Base-by-base conservation (phyloP, 352 stramenopile genomes). In the Phytophthora boehmeriae region DNA sequence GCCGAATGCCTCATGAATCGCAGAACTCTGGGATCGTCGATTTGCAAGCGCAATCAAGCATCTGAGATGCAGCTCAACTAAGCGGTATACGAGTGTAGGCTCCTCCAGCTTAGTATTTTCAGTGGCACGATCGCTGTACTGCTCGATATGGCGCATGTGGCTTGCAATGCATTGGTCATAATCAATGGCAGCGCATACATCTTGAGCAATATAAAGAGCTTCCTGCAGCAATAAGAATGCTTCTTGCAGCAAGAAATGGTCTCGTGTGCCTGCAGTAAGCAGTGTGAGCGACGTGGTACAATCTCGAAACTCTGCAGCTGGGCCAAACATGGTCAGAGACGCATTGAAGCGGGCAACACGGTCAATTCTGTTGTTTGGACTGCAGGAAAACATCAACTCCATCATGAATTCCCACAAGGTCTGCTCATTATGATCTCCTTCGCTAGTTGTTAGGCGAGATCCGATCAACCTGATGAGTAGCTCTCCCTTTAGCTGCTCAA, bases 401-500 rank as follows among this genome's bases (percentile, higher is more conserved):
- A 81, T 17, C 13, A 78, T 44, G 35, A 71, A 81, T 1, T 76
- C 73, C 73, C 71, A 83, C 8, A 78, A 35, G 2, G 27, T 75
- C 16, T 56, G 44, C 1, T 88, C 76, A 27, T 78, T 63, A 34
- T 68, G 52, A 28, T 68, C 58, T 36, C 32, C 53, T 43, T 76
- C 43, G 1, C 69, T 32, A 9, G 56, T 66, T 17, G 66, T 66
- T n/a, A 75, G 46, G 1, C 63, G 63, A 4, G 72, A 63, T 5
- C 69, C 72, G n/a, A 89, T 32, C 22, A 85, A 46, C 11, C 54
- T 61, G 5, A 75, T 75, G 17, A 90, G 67, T 16, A 90, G 62
- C 41, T 82, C 71, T 42, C 70, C 77, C 63, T 85, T 87, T 3
- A 80, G 63, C 43, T 90, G 78, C 47, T 88, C 78, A n/a, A 85